These are phyloP conservation scores for Murraya paniculata DNA, from an alignment of 345 rosid species.

Conservation along the genomic window DNA sequence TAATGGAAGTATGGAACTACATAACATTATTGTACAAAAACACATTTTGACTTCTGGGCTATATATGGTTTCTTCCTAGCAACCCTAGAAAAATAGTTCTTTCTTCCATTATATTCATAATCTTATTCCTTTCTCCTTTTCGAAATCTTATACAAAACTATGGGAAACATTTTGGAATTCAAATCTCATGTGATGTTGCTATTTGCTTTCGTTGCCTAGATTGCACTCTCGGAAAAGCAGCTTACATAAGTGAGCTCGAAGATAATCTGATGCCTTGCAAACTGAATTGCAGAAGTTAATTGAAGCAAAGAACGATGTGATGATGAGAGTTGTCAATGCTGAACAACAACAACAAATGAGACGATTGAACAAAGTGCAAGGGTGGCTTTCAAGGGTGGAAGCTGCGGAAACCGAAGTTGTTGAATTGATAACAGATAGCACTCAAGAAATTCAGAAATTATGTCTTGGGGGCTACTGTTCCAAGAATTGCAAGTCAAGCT, in stretches of 20 bases:
- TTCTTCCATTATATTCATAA: too few species aligned
- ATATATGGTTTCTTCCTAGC: too few species aligned
- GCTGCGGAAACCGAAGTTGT: not conserved
- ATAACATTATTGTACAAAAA: too few species aligned
- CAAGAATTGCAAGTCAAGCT: constrained; percentile 14
- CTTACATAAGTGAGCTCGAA: not conserved
- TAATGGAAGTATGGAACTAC: too few species aligned
- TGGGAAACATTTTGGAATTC: not conserved
- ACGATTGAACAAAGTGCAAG: not conserved
- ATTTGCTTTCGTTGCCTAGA: not conserved
- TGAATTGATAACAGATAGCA: not conserved
- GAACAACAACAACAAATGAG: not conserved
- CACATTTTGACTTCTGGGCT: too few species aligned
- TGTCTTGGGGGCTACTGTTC: not conserved
- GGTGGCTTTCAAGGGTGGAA: not conserved
- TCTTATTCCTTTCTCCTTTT: too few species aligned
- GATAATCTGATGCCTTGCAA: not conserved
- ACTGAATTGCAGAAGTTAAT: not conserved
- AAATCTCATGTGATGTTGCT: not conserved
- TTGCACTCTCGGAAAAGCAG: not conserved
- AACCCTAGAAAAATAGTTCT: too few species aligned
- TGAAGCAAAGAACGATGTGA: not conserved
- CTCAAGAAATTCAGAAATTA: not conserved
- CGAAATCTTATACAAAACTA: not conserved
- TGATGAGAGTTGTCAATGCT: not conserved